These are phyloP conservation scores for Volvox africanus DNA, from an alignment of 139 green algal genomes.

Conservation along the genomic window DNA sequence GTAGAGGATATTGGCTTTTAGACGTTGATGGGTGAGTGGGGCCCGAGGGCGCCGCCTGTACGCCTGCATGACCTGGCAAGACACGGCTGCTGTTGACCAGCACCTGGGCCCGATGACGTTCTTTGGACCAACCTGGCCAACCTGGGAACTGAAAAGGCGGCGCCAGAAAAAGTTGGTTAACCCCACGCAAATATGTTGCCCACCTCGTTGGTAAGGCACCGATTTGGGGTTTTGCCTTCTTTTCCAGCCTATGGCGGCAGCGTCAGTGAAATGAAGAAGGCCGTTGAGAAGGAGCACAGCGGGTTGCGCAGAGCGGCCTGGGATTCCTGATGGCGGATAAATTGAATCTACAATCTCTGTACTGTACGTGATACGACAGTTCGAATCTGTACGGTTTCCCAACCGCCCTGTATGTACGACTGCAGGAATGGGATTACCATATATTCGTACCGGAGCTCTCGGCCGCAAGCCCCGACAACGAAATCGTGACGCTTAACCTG, in stretches of 20 bases:
- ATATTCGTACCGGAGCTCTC: slow-evolving; percentile 31
- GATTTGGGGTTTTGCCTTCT: no score
- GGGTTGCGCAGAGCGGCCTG: no score
- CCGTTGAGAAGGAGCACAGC: not conserved
- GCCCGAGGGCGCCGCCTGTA: not conserved
- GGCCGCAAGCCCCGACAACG: not conserved
- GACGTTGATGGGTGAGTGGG: not conserved
- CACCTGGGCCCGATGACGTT: no score
- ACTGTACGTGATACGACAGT: not conserved
- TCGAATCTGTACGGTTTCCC: not conserved
- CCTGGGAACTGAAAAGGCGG: no score
- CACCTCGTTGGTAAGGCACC: no score
- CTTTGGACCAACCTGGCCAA: no score
- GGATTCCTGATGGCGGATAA: no score
- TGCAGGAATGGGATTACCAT: slow-evolving; percentile 55
- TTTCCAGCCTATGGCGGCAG: no score
- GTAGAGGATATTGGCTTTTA: not conserved
- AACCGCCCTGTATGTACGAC: not conserved
- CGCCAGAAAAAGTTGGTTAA: no score
- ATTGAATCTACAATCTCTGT: not conserved
- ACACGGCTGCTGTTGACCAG: no score
- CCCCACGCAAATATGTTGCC: no score
- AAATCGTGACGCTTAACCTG: slow-evolving; percentile 55
- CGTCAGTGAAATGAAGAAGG: no score
- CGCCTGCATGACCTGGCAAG: not conserved